These are phyloP conservation scores for Licmophora abbreviata DNA, from an alignment of 108 stramenopile genomes.

Conservation along the genomic window DNA sequence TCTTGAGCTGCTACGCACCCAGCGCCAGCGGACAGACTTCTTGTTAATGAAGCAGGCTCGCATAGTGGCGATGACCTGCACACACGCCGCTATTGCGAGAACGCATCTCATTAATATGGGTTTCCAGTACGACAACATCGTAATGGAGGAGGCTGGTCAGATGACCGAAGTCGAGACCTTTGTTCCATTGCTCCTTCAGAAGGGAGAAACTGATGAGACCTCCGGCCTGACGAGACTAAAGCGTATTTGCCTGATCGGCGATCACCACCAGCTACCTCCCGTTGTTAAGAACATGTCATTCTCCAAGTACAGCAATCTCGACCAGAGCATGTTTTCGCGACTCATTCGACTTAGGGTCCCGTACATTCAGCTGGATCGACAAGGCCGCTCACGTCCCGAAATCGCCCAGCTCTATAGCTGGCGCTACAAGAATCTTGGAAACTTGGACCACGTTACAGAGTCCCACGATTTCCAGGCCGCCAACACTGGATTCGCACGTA, in stretches of 20 bases:
- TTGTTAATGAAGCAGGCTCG: slow-evolving; percentile 92
- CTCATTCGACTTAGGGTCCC: slow-evolving; percentile 87
- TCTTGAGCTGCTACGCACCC: slow-evolving; percentile 91
- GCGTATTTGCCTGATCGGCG: slow-evolving; percentile 92
- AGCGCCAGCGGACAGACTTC: slow-evolving; percentile 89
- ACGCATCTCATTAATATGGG: slow-evolving; percentile 84
- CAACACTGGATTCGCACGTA: slow-evolving; percentile 88
- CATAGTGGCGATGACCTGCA: slow-evolving; percentile 98
- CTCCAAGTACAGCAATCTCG: slow-evolving; percentile 77
- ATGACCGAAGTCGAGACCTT: slow-evolving; percentile 96
- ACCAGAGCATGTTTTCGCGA: slow-evolving; percentile 92
- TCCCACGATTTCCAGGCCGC: slow-evolving; percentile 48
- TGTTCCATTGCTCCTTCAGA: slow-evolving; percentile 87
- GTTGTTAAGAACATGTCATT: slow-evolving; percentile 88
- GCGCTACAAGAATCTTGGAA: slow-evolving; percentile 85
- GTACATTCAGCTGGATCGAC: slow-evolving; percentile 79
- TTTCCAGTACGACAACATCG: slow-evolving; percentile 95
- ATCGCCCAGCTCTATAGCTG: slow-evolving; percentile 87
- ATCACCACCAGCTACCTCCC: slow-evolving; percentile 97
- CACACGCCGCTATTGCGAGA: slow-evolving; percentile 95
- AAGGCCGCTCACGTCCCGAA: slow-evolving; percentile 90
- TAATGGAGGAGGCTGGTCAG: slow-evolving; percentile 99
- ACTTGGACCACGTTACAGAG: slow-evolving; percentile 67
- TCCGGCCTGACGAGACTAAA: slow-evolving; percentile 75
- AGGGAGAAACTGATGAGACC: slow-evolving; percentile 64